A percentile compares a stretch with the other conserved stretches of the same genome.
Conservation (phyloP, 2,329 filamentous ascomycete genomes). For the Harringtonia lauricola region DNA sequence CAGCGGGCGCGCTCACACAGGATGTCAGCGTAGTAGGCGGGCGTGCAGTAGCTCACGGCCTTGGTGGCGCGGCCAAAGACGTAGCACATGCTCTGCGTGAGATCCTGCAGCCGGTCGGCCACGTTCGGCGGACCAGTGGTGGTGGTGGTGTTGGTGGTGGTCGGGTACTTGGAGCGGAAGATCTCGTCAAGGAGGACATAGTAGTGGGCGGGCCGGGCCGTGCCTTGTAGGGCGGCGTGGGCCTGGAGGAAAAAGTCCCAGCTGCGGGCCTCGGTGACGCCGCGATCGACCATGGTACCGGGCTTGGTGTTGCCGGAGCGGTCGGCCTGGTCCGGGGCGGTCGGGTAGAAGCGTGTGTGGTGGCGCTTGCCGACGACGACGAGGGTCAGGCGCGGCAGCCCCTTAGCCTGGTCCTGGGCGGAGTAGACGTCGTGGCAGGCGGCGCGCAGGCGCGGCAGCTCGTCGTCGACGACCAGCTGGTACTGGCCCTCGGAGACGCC, state of each 20-base stretch:
- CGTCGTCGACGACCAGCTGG: constrained; percentile 50
- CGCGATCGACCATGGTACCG: constrained; percentile 78
- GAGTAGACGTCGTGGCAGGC: constrained; percentile 6
- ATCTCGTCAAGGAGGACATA: constrained; percentile 61
- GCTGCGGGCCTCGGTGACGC: constrained; percentile 60
- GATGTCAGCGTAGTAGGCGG: constrained; percentile 84
- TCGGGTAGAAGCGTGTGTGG: constrained; percentile 78
- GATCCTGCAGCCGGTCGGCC: constrained; percentile 57
- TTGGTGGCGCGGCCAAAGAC: constrained; percentile 76
- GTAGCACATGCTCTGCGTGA: constrained; percentile 74
- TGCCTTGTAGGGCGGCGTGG: constrained; percentile 52
- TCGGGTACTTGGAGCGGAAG: constrained; percentile 31
- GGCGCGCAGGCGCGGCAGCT: constrained; percentile 39
- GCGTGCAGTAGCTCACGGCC: constrained; percentile 75
- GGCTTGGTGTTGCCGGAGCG: constrained; percentile 25
- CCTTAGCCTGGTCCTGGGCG: constrained; percentile 5
- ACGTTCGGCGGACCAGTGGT: not conserved
- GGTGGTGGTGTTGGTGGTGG: no score
- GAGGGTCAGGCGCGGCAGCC: constrained; percentile 51
- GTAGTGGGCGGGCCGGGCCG: constrained; percentile 76
- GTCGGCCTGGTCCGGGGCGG: constrained; percentile 21
- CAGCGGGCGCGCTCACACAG: constrained; percentile 66
- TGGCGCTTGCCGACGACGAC: constrained; percentile 82
- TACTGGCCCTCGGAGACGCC: constrained; percentile 87
- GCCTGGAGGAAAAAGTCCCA: constrained; percentile 85